Percentiles rank a stretch among this genome's conserved stretches.
These are phyloP conservation scores for Erythrophleum fordii DNA, from an alignment of 306 rosid species.

Conservation along the genomic window DNA sequence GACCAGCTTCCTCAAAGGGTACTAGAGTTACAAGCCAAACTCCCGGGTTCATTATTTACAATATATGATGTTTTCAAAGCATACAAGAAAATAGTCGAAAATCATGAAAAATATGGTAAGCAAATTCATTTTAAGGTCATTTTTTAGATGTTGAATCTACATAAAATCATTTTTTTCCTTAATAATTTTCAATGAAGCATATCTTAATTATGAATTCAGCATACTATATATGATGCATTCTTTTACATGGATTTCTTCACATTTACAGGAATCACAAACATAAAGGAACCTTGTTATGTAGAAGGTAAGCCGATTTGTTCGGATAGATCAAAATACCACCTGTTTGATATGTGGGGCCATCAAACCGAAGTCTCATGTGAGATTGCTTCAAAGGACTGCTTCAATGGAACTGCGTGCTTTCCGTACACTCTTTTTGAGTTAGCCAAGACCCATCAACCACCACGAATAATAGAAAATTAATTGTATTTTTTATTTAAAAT, in stretches of 20 bases:
- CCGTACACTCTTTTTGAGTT: neutral
- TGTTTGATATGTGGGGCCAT: neutral
- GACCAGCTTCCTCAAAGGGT: neutral
- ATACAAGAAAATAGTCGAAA: neutral
- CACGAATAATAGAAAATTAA: neutral
- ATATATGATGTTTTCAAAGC: neutral
- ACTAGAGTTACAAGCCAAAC: neutral
- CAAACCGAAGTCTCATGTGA: neutral
- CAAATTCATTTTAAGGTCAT: neutral
- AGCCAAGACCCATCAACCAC: neutral
- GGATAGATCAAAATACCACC: neutral
- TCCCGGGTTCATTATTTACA: neutral
- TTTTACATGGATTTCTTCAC: neutral
- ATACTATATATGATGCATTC: neutral
- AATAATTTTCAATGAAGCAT: neutral
- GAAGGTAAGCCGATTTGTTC: neutral
- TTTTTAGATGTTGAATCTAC: neutral
- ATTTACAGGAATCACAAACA: neutral
- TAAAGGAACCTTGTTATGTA: neutral
- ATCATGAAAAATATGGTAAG: neutral
- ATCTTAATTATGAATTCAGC: neutral
- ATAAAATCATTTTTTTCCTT: neutral
- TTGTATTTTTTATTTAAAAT: too few relatives aligned
- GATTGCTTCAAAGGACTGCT: neutral
- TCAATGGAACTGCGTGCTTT: neutral